Evolutionary conservation across 371 early-diverging fungal species (phyloP).

Genomic region (Lichtheimia hyalospora): DNA sequence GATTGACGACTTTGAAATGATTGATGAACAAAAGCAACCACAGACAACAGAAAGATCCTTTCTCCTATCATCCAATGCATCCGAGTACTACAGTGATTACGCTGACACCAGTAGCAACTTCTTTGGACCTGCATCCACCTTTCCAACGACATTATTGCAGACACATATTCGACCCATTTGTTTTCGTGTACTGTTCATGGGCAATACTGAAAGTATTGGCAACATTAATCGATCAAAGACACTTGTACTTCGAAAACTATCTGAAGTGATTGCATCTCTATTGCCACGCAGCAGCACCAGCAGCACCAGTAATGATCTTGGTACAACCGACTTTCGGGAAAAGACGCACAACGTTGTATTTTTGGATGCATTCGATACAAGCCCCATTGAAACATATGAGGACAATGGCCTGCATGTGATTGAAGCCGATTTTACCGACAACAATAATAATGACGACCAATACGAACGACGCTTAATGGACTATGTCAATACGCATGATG

Average conservation of each 20-base stretch:
- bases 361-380: conserved; percentile 2
- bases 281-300: background rate
- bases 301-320: background rate
- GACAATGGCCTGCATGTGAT: conserved; percentile 21
- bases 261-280: conserved; percentile 6
- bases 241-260: conserved; percentile 3
- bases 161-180: background rate
- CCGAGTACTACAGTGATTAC: too few species aligned
- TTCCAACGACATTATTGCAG: too few species aligned
- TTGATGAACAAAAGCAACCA: background rate
- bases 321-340: conserved; percentile 4
- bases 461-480: conserved; percentile 5
- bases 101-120: too few species aligned
- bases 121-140: too few species aligned
- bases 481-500: conserved; percentile 2
- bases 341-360: conserved; percentile 12
- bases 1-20: conserved; percentile 1
- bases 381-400: conserved; percentile 22
- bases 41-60: background rate
- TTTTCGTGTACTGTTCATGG: conserved; percentile 14
- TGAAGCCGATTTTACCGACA: conserved; percentile 25
- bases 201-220: background rate
- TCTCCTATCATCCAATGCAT: too few species aligned
- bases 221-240: background rate
- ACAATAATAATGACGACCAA: background rate